phyloP scores from a whole-genome alignment of 306 rosid species.

The Astragalus membranaceus region DNA sequence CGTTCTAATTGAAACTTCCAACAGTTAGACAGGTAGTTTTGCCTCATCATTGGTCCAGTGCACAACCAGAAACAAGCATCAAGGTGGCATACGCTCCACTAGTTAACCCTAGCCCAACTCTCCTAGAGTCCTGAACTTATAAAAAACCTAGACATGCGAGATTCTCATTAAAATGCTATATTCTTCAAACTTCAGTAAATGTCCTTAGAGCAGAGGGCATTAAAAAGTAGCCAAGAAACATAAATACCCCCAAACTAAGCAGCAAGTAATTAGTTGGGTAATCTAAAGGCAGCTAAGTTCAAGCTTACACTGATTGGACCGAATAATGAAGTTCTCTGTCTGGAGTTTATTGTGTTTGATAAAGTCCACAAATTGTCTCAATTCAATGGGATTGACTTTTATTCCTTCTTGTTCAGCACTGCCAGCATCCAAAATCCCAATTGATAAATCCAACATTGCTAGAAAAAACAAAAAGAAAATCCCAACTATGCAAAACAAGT shows the following conservation, averaged over 20 bases:
- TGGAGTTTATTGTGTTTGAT: slow-evolving; percentile 57
- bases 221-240: background rate
- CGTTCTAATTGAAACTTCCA: background rate
- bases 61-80: background rate
- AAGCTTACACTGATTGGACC: slow-evolving; percentile 66
- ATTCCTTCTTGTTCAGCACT: slow-evolving; percentile 91
- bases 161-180: background rate
- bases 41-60: background rate
- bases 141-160: background rate
- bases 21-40: background rate
- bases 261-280: background rate
- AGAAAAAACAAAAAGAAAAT: slow-evolving; percentile 3
- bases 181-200: background rate
- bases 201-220: background rate
- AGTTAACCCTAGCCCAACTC: background rate
- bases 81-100: background rate
- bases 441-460: slow-evolving; percentile 16
- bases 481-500: background rate
- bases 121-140: background rate
- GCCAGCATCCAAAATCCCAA: slow-evolving; percentile 30
- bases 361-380: slow-evolving; percentile 57
- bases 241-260: background rate
- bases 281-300: background rate
- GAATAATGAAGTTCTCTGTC: slow-evolving; percentile 66
- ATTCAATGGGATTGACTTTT: slow-evolving; percentile 53